Evolutionary conservation across 805 yeast species (phyloP).

Genomic region (Candida maltosa): DNA sequence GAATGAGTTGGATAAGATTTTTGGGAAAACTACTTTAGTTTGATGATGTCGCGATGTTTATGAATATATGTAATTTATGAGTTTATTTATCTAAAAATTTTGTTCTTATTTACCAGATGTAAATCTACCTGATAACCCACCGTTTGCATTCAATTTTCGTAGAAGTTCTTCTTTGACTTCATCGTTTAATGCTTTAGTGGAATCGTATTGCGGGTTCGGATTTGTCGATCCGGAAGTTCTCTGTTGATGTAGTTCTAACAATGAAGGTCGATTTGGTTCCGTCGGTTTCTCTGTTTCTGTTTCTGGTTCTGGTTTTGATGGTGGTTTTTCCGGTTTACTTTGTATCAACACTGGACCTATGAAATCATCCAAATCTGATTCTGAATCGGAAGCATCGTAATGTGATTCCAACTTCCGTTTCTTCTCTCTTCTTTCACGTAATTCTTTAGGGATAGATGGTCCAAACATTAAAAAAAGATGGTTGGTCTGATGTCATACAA

Average conservation of each 20-base stretch:
- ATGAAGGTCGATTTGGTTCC: not conserved
- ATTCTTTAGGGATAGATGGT: too few species aligned
- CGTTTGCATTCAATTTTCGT: constrained; percentile 7
- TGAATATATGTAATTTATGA: constrained; percentile 1
- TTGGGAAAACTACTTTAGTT: constrained; percentile 20
- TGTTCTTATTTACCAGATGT: constrained; percentile 2
- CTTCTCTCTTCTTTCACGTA: too few species aligned
- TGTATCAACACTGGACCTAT: constrained; percentile 5
- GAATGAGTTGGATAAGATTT: constrained; percentile 26
- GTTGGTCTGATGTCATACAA: too few species aligned
- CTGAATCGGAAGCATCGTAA: not conserved
- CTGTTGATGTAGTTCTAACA: constrained; percentile 5
- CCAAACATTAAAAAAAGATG: too few species aligned
- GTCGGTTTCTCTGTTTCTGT: not conserved
- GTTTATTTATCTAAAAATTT: not conserved
- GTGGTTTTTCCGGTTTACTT: not conserved
- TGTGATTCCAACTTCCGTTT: not conserved
- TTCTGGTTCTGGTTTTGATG: not conserved
- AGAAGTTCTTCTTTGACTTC: constrained; percentile 11
- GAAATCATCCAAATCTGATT: constrained; percentile 6
- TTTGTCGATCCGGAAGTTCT: not conserved
- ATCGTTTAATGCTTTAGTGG: constrained; percentile 6
- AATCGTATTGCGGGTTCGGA: constrained; percentile 9
- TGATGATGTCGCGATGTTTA: too few species aligned
- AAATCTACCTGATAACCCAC: constrained; percentile 9